These are phyloP conservation scores for Rutstroemia sp. DNA, from an alignment of 2,329 filamentous ascomycete species.

Conservation along the genomic window DNA sequence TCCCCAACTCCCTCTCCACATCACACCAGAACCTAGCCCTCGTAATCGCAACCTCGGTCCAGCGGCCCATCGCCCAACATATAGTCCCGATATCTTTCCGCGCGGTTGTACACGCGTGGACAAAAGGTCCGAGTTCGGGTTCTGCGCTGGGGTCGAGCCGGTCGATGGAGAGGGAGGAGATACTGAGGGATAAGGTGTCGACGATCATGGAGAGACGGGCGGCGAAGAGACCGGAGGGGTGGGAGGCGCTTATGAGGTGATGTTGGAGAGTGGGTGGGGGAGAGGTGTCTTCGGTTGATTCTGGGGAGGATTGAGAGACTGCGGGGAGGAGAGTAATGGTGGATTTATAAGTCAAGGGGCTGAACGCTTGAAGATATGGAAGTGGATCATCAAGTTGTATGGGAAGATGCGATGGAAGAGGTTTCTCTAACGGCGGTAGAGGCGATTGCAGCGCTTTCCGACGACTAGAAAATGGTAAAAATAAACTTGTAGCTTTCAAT, in stretches of 20 bases:
- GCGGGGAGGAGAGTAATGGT: constrained; percentile 40
- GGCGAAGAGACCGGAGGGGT: constrained; percentile 45
- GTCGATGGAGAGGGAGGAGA: constrained; percentile 46
- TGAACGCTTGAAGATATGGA: constrained; percentile 65
- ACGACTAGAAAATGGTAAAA: constrained; percentile 27
- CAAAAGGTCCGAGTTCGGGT: constrained; percentile 48
- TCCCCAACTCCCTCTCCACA: constrained; percentile 42
- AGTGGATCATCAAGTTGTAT: constrained; percentile 58
- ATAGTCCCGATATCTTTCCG: constrained; percentile 51
- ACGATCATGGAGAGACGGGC: constrained; percentile 52
- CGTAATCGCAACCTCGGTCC: constrained; percentile 53
- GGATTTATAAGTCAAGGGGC: constrained; percentile 55
- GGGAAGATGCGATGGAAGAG: constrained; percentile 53
- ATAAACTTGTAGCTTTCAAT: constrained; percentile 25
- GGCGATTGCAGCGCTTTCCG: constrained; percentile 21
- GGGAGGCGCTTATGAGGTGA: constrained; percentile 46
- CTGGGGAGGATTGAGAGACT: constrained; percentile 10
- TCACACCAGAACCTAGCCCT: constrained; percentile 57
- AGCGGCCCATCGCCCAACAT: constrained; percentile 62
- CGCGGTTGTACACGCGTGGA: constrained; percentile 33
- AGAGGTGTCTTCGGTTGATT: constrained; percentile 14
- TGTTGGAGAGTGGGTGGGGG: constrained; percentile 38
- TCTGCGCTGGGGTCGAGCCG: constrained; percentile 51
- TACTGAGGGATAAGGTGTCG: constrained; percentile 42
- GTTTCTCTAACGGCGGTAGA: constrained; percentile 31